Conservation (phyloP, 768 basidiomycete species). For the Symmetrospora coprosmae region DNA sequence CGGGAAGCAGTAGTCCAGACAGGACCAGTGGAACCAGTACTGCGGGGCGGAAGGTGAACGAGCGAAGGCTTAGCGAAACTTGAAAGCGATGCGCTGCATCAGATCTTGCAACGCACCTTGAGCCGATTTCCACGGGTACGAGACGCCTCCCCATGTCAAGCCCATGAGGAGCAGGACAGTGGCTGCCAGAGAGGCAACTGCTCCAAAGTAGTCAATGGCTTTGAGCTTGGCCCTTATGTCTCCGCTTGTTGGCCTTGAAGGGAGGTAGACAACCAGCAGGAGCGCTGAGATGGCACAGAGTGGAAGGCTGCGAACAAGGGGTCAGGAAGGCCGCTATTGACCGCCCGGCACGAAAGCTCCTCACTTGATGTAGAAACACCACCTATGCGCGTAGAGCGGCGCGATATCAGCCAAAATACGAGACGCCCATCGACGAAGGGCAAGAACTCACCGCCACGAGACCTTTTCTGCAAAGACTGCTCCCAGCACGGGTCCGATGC, state of each 20-base stretch:
- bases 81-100: conserved; percentile 37
- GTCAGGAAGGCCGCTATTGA: background rate
- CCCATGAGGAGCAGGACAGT: conserved; percentile 35
- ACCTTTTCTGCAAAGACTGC: conserved; percentile 36
- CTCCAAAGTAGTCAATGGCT: conserved; percentile 38
- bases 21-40: conserved; percentile 51
- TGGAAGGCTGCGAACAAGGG: background rate
- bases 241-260: conserved; percentile 55
- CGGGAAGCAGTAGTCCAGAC: conserved; percentile 44
- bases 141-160: conserved; percentile 25
- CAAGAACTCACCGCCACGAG: conserved; percentile 23
- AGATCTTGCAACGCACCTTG: background rate
- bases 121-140: conserved; percentile 22
- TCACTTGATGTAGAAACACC: conserved; percentile 22
- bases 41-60: conserved; percentile 63
- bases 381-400: background rate
- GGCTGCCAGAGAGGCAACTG: conserved; percentile 36
- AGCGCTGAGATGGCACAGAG: background rate
- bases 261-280: conserved; percentile 45
- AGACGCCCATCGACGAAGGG: too few relatives aligned
- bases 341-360: too few relatives aligned
- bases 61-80: conserved; percentile 47
- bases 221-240: conserved; percentile 51
- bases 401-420: background rate
- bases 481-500: conserved; percentile 38